Evolutionary conservation across 768 basidiomycete species (phyloP), one percentile per base, ranked within the genome.

Genomic region (Sarcodon aspratus): DNA sequence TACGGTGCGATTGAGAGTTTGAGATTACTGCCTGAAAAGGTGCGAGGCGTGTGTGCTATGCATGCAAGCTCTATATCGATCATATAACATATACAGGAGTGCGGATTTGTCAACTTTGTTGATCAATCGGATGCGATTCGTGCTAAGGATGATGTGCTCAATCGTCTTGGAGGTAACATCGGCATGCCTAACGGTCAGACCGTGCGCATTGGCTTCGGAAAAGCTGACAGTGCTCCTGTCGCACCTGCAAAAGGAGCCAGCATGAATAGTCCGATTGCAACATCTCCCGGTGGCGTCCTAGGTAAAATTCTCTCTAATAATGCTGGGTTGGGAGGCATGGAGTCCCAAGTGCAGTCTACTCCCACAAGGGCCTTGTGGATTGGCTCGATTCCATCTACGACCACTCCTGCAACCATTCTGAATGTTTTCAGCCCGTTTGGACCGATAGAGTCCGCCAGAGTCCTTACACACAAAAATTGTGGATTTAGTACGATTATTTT

Each of bases 41-140:
- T 94, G 43, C 55, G 67, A 54, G 46, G n/a, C 36, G 21, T 12
- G 45, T 27, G 9, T 34, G 34, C 27, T 10, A 13, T 21, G 9
- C 7, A 15, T 27, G 9, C 35, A 32, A 44, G 34, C 45, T 45
- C 27, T 37, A 31, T 32, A 37, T 36, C 56, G 40, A 21, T 36
- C 46, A 42, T n/a, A 12, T 42, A 44, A 7, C 15, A 31, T 33
- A 46, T 50, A 35, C 52, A 97, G 94, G 93, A 96, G 64, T 99
- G 96, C 61, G 96, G 95, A 8, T 99, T 99, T 62, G 95, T 99
- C 61, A 99, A 99, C 63, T 99, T 96, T 62, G 90, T 96, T 42
- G 93, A 96, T 54, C 86, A 89, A 62, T 75, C 80, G 1, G 95
- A 98, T 64, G 95, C 95, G n/a, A 83, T 98, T 54, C 82, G 91